A percentile compares a stretch with the other conserved stretches of the same genome.
Conservation (phyloP, 768 basidiomycete species). For the Macrolepiota dolichaula region DNA sequence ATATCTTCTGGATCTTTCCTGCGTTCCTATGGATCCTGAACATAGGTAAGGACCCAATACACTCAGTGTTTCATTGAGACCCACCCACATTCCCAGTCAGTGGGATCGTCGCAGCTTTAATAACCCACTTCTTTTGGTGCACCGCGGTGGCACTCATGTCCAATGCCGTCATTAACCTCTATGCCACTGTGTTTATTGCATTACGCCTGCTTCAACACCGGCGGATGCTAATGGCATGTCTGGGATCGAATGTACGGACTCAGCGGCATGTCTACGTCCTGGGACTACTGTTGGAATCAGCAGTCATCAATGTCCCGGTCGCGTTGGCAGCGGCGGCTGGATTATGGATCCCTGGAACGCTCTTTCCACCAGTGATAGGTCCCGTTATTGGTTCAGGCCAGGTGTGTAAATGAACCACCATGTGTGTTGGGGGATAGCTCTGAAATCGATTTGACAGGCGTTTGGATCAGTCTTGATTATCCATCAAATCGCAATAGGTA, state of each 20-base stretch:
- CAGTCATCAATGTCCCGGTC: background rate
- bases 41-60: background rate
- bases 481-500: background rate
- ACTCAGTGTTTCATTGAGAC: background rate
- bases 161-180: background rate
- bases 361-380: background rate
- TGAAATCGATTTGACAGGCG: background rate
- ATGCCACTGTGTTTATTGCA: background rate
- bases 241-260: background rate
- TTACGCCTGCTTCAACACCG: background rate
- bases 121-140: background rate
- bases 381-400: background rate
- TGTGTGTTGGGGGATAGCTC: background rate
- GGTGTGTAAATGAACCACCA: background rate
- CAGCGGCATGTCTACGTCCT: background rate
- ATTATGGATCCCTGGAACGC: background rate
- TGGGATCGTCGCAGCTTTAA: background rate
- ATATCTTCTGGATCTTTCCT: background rate
- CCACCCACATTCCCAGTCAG: background rate
- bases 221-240: background rate
- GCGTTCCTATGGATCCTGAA: background rate
- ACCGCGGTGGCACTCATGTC: background rate
- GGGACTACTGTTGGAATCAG: background rate
- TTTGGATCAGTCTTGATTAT: background rate
- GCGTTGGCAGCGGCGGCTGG: background rate